These are phyloP conservation scores for Linnemannia zychae DNA, from an alignment of 192 early-diverging fungal genomes.

Conservation along the genomic window DNA sequence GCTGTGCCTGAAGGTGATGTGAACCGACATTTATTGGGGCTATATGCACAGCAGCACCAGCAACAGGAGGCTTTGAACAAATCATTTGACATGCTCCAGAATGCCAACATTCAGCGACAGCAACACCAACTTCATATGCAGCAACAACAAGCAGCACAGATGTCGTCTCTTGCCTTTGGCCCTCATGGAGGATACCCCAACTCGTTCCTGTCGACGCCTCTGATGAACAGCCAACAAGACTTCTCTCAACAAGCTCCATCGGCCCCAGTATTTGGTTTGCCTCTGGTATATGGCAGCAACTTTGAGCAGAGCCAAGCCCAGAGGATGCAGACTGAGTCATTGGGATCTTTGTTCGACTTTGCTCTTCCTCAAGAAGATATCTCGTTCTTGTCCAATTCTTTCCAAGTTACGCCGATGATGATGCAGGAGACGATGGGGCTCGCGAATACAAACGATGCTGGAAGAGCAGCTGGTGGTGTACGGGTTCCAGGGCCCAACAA, in stretches of 20 bases:
- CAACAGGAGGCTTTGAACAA: constrained; percentile 25
- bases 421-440: constrained; percentile 35
- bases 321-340: constrained; percentile 36
- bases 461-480: background rate
- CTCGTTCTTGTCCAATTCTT: constrained; percentile 46
- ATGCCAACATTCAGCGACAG: constrained; percentile 45
- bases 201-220: constrained; percentile 9
- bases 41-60: constrained; percentile 27
- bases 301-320: constrained; percentile 31
- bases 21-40: constrained; percentile 15
- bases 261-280: constrained; percentile 16
- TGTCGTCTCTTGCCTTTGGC: constrained; percentile 46
- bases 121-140: constrained; percentile 38
- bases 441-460: background rate
- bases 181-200: constrained; percentile 20
- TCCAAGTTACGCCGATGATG: constrained; percentile 43
- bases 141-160: constrained; percentile 33
- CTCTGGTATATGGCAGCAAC: constrained; percentile 48
- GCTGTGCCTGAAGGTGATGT: constrained; percentile 7
- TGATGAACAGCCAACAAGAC: constrained; percentile 10
- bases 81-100: constrained; percentile 43
- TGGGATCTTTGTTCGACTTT: constrained; percentile 51
- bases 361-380: constrained; percentile 45
- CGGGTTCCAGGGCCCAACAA: background rate
- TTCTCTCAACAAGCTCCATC: constrained; percentile 5